phyloP scores from a whole-genome alignment of 1,139 yeast genomes.

The Suhomyces ambrosiae region DNA sequence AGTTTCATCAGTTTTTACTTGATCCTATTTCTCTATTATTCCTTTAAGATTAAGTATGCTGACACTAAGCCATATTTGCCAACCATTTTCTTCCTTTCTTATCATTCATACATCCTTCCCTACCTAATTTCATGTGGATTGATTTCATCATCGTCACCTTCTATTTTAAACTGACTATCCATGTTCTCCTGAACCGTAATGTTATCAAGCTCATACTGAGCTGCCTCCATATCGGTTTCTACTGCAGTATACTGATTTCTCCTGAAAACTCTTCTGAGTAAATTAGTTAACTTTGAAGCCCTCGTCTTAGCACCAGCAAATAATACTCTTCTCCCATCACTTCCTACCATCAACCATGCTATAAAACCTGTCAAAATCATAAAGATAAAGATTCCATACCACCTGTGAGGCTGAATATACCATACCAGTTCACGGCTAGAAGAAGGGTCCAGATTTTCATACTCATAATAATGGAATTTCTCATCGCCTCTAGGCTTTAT shows the following conservation, averaged over 20 bases:
- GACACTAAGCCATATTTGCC: too few relatives aligned
- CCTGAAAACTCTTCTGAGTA: neutral
- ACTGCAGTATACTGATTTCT: slow-evolving; percentile 2
- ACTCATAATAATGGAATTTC: slow-evolving; percentile 29
- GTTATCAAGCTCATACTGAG: slow-evolving; percentile 13
- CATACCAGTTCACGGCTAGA: slow-evolving; percentile 37
- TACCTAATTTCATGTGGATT: neutral
- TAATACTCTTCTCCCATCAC: slow-evolving; percentile 25
- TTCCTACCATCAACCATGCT: slow-evolving; percentile 53
- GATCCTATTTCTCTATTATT: too few relatives aligned
- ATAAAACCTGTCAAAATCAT: slow-evolving; percentile 42
- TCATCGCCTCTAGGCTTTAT: slow-evolving; percentile 25
- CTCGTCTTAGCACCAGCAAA: slow-evolving; percentile 1
- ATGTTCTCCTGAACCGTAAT: slow-evolving; percentile 4
- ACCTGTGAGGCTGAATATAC: slow-evolving; percentile 52
- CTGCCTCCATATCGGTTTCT: slow-evolving; percentile 3
- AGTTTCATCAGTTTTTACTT: too few relatives aligned
- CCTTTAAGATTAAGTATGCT: too few relatives aligned
- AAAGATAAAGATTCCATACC: slow-evolving; percentile 58
- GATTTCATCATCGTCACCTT: slow-evolving; percentile 18
- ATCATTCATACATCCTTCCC: too few relatives aligned
- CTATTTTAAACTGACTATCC: slow-evolving; percentile 19
- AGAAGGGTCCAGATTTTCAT: slow-evolving; percentile 34
- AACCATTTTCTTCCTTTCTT: too few relatives aligned
- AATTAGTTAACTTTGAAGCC: neutral